Percentiles rank a stretch among this genome's conserved stretches.
phyloP scores from a whole-genome alignment of 768 basidiomycete species.

The Mycena olivaceomarginata region DNA sequence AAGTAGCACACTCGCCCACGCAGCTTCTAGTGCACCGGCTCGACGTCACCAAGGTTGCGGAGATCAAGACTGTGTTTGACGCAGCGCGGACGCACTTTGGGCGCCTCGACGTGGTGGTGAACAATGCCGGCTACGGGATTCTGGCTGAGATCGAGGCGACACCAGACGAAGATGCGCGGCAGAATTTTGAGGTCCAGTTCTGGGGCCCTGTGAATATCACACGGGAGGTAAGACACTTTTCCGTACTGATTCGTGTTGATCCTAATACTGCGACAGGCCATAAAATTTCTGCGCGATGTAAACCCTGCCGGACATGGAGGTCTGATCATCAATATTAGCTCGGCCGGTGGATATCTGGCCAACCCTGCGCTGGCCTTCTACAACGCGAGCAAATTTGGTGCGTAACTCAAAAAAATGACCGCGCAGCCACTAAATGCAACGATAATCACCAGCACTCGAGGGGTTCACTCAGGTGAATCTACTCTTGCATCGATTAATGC shows the following conservation, averaged over 20 bases:
- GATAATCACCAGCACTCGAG: slow-evolving; percentile 15
- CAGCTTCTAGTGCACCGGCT: slow-evolving; percentile 54
- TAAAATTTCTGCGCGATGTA: slow-evolving; percentile 49
- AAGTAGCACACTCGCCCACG: slow-evolving; percentile 41
- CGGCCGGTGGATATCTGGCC: slow-evolving; percentile 55
- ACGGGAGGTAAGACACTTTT: slow-evolving; percentile 51
- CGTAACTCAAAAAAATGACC: slow-evolving; percentile 7
- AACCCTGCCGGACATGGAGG: slow-evolving; percentile 49
- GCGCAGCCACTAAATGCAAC: background rate
- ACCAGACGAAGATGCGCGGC: slow-evolving; percentile 55
- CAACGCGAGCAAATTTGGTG: slow-evolving; percentile 60
- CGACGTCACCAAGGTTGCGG: slow-evolving; percentile 53
- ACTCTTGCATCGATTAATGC: background rate
- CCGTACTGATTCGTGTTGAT: background rate
- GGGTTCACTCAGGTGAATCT: slow-evolving; percentile 28
- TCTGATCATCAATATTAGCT: slow-evolving; percentile 56
- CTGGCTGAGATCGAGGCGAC: slow-evolving; percentile 60
- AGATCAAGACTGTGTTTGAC: slow-evolving; percentile 59
- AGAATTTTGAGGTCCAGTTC: slow-evolving; percentile 63
- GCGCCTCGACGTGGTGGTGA: slow-evolving; percentile 66
- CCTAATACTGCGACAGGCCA: slow-evolving; percentile 22
- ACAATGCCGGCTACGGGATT: slow-evolving; percentile 64
- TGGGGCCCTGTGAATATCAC: slow-evolving; percentile 65
- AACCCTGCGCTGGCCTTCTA: slow-evolving; percentile 56
- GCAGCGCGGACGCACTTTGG: slow-evolving; percentile 59